A percentile compares a stretch with the other conserved stretches of the same genome.
These are phyloP conservation scores for Ceratobasidium sp. DNA, from an alignment of 1,284 basidiomycete genomes.

Conservation along the genomic window DNA sequence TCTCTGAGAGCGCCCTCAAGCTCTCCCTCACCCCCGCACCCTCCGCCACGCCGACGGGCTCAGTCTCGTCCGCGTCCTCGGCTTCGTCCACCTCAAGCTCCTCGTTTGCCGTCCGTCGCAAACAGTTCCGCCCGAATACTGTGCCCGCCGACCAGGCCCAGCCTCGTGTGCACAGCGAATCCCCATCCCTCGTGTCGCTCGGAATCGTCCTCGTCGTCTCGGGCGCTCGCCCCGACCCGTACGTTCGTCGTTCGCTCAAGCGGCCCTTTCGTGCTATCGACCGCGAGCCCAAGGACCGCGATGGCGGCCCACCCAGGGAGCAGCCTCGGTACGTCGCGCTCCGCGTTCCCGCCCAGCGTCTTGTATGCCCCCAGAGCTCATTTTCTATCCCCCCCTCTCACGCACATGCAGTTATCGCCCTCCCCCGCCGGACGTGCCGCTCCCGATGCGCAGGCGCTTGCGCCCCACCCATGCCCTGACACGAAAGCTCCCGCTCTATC, in stretches of 20 bases:
- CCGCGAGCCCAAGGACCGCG: constrained; percentile 34
- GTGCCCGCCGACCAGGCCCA: constrained; percentile 25
- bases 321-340: constrained; percentile 31
- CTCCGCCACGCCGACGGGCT: constrained; percentile 21
- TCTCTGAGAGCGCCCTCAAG: constrained; percentile 38
- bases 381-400: background rate
- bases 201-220: constrained; percentile 41
- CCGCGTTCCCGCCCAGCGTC: background rate
- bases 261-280: constrained; percentile 38
- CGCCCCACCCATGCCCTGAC: constrained; percentile 30
- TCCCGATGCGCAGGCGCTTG: constrained; percentile 18
- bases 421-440: constrained; percentile 33
- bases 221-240: constrained; percentile 24
- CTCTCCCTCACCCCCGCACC: constrained; percentile 20
- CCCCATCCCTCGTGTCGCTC: constrained; percentile 32
- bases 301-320: constrained; percentile 24
- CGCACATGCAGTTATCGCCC: constrained; percentile 24
- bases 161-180: constrained; percentile 35
- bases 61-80: constrained; percentile 26
- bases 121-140: constrained; percentile 24
- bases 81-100: constrained; percentile 34
- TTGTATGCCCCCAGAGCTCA: background rate
- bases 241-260: constrained; percentile 32
- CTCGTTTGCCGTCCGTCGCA: constrained; percentile 38
- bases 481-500: constrained; percentile 32